phyloP scores from a whole-genome alignment of 140 eudicot genomes.

The Erigeron philadelphicus region DNA sequence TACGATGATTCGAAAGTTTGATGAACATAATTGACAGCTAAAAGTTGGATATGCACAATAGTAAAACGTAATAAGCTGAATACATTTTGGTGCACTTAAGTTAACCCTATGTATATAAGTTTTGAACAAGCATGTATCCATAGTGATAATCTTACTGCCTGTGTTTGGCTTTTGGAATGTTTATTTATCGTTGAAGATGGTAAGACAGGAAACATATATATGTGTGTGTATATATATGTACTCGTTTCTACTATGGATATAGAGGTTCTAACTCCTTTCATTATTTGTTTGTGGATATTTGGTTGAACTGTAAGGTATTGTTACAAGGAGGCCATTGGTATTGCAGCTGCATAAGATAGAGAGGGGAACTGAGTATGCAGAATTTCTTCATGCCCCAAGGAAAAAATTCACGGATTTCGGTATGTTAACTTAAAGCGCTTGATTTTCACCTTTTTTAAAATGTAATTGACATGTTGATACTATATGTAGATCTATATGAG shows the following conservation, averaged over 20 bases:
- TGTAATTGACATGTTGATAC: neutral
- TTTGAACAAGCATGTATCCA: conserved; percentile 2
- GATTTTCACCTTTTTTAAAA: conserved; percentile 8
- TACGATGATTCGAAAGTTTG: too few species aligned
- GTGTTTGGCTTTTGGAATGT: neutral
- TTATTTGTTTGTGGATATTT: conserved; percentile 16
- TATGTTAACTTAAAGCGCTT: conserved; percentile 30
- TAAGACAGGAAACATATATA: conserved; percentile 1
- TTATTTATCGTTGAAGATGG: neutral
- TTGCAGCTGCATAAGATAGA: conserved; percentile 90
- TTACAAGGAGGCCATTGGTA: conserved; percentile 97
- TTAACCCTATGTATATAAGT: neutral
- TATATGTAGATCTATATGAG: neutral
- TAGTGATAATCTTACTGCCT: too few species aligned
- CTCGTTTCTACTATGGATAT: neutral
- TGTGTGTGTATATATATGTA: neutral
- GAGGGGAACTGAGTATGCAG: conserved; percentile 76
- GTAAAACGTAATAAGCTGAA: too few species aligned
- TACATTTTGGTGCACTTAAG: neutral
- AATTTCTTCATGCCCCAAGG: conserved; percentile 93
- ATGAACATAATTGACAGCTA: too few species aligned
- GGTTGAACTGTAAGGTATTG: conserved; percentile 61
- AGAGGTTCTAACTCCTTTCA: conserved; percentile 6
- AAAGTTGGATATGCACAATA: too few species aligned
- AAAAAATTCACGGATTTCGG: conserved; percentile 81